Conservation (phyloP, 176 grass and related monocot species). For the Ensete ventricosum region DNA sequence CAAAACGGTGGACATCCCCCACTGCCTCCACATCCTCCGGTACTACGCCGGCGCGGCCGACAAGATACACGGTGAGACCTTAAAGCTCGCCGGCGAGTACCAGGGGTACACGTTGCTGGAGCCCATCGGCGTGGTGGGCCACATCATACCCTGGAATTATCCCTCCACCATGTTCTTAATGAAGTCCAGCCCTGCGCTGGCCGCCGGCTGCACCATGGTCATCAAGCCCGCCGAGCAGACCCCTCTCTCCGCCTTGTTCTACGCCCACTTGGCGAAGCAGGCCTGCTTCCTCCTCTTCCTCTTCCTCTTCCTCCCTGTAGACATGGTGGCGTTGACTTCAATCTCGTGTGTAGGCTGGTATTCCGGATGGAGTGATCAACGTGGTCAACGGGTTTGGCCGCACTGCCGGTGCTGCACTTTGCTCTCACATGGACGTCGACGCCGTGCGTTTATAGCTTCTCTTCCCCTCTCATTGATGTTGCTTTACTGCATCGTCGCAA, state of each 20-base stretch:
- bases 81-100: constrained; percentile 40
- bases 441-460: constrained; percentile 22
- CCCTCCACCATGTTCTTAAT: constrained; percentile 76
- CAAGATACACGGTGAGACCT: constrained; percentile 77
- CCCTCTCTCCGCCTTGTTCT: constrained; percentile 60
- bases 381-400: constrained; percentile 61
- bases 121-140: constrained; percentile 67
- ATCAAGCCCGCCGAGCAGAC: constrained; percentile 95
- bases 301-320: not conserved
- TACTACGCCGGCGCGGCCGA: constrained; percentile 94
- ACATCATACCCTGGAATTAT: constrained; percentile 88
- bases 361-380: constrained; percentile 77
- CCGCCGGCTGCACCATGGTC: constrained; percentile 73
- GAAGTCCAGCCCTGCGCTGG: constrained; percentile 67
- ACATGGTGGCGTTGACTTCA: not conserved
- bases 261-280: constrained; percentile 59
- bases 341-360: constrained; percentile 36
- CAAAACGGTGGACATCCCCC: constrained; percentile 50
- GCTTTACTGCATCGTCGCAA: no score
- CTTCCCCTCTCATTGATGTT: no score
- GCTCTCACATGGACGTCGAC: constrained; percentile 82
- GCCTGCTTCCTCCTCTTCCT: not conserved
- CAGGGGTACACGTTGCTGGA: constrained; percentile 82
- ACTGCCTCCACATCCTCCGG: constrained; percentile 40
- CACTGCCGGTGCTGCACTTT: constrained; percentile 46